These are phyloP conservation scores for Starmerella apis DNA, from an alignment of 805 yeast genomes.

Conservation along the genomic window DNA sequence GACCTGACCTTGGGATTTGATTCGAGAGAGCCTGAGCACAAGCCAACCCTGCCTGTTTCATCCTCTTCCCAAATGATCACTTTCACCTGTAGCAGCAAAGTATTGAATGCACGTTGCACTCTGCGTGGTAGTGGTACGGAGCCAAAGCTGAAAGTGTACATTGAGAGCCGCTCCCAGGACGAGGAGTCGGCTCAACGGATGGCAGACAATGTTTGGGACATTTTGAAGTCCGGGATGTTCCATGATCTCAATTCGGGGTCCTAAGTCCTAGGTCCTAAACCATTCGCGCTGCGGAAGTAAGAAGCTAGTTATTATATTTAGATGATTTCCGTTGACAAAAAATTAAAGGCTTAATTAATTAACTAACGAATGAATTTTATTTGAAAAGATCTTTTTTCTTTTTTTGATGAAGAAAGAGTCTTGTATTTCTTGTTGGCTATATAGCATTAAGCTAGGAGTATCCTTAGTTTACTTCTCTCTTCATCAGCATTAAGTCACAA, in stretches of 20 bases:
- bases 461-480: no score
- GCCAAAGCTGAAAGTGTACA: constrained; percentile 84
- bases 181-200: constrained; percentile 41
- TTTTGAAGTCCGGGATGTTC: constrained; percentile 63
- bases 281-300: no score
- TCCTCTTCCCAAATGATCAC: constrained; percentile 80
- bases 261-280: no score
- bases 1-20: constrained; percentile 80
- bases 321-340: no score
- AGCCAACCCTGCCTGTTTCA: constrained; percentile 63
- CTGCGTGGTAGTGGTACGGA: constrained; percentile 95
- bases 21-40: constrained; percentile 47
- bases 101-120: constrained; percentile 55
- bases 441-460: no score
- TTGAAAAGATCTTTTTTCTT: no score
- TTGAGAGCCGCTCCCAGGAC: constrained; percentile 55
- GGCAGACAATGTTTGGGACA: constrained; percentile 60
- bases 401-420: no score
- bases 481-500: no score
- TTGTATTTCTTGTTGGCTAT: no score
- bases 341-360: no score
- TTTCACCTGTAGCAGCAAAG: constrained; percentile 34
- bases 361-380: no score
- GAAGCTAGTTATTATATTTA: no score
- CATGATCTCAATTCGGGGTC: not conserved